Conservation (phyloP, 2,329 filamentous ascomycete genomes). For the Sclerotinia nivalis region DNA sequence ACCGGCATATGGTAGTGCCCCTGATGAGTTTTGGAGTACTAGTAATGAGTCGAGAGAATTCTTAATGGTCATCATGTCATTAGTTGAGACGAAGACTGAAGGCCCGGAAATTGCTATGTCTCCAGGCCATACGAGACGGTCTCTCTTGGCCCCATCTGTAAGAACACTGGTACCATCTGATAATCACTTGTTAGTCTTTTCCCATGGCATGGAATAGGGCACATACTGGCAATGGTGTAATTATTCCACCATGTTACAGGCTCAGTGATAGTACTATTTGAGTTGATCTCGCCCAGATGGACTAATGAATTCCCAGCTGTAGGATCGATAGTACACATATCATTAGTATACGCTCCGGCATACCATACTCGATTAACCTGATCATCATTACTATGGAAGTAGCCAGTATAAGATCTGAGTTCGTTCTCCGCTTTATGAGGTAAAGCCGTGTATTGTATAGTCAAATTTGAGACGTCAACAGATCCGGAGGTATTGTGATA, state of each 20-base stretch:
- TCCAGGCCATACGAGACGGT: constrained; percentile 61
- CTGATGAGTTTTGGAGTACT: constrained; percentile 32
- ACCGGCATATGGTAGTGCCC: constrained; percentile 40
- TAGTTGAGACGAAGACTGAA: constrained; percentile 54
- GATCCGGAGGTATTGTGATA: constrained; percentile 42
- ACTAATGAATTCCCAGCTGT: constrained; percentile 39
- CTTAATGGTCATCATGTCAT: constrained; percentile 52
- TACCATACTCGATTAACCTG: constrained; percentile 57
- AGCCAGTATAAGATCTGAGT: constrained; percentile 51
- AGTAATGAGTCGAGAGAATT: constrained; percentile 47
- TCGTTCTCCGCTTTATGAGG: constrained; percentile 41
- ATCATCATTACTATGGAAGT: constrained; percentile 52
- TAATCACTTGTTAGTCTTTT: constrained; percentile 36
- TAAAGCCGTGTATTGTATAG: constrained; percentile 44
- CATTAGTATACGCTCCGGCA: constrained; percentile 47
- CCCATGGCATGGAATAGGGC: neutral
- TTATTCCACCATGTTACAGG: constrained; percentile 17
- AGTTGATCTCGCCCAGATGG: neutral
- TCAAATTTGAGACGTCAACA: constrained; percentile 38
- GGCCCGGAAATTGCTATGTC: constrained; percentile 61
- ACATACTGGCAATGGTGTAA: constrained; percentile 17
- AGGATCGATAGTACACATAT: constrained; percentile 29
- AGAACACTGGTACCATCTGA: constrained; percentile 36
- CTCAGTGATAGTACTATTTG: constrained; percentile 1
- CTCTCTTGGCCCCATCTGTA: constrained; percentile 58